Base-by-base conservation (phyloP, 164 flowering plant genomes). In the Vitis riparia region DNA sequence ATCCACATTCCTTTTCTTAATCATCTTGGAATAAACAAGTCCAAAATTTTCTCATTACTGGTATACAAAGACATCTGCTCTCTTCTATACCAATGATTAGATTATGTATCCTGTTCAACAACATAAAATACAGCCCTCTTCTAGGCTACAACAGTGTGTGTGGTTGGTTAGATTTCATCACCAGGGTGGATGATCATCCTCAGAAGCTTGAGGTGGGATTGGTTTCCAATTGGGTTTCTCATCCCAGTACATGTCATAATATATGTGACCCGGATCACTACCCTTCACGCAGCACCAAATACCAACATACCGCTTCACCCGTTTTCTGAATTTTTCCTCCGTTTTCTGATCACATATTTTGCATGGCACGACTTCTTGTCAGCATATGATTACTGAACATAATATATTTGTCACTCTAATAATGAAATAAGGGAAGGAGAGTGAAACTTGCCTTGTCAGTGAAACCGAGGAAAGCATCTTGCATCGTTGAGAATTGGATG, bases 191-290 rank as follows among this genome's bases (percentile, higher is more conserved):
- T 83, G 97, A 73, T 95, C 98, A 17, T 95, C 99, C 63, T 75
- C 82, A 51, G 73, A 76, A 10, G 81, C 82, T 71, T 80, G 83
- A 2, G 98, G 97, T 14, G 98, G 97, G 30, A 68, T 56, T 2
- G 98, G 89, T 72, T 91, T 90, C 99, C 99, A 95, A 49, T 62
- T 86, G 8, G 98, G 94, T 71, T 91, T 95, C 79, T 95, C 97
- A 70, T 95, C 99, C 99, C 99, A 95, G 81, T 87, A 95, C 91
- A 95, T 93, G 82, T 95, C 98, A 71, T 91, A 95, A 63, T 90
- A 95, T 75, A 95, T 91, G 80, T 93, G 99, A 10, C 97, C 97
- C 0, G 91, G 96, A 55, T 63, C 76, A 64, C 77, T 86, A 62
- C 80, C 56, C 55, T 71, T 79, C 55, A 91, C 90, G 60, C 98